Evolutionary conservation across 116 monocot species (phyloP), one percentile per base, ranked within the genome.

Genomic region (Papilionanthe hybrid): DNA sequence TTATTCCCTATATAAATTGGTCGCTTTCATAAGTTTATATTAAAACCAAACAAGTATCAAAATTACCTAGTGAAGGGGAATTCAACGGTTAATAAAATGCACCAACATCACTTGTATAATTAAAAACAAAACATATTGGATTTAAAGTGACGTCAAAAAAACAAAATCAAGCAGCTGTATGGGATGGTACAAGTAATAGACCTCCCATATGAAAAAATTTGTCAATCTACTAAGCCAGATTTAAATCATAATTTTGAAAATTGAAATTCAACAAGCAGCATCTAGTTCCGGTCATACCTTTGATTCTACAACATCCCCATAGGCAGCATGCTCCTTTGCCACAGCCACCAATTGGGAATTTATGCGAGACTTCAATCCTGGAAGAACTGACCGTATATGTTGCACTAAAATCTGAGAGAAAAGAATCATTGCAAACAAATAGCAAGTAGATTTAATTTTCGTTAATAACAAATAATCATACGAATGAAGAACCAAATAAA

Each of bases 271-370:
- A 73, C 22, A 19, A 5, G 49, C 8, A 78, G 30, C 47, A 76
- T 19, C 56, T 53, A 32, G 15, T 28, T 76, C 29, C 9, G 48
- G 19, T 30, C 7, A 82, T 78, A 99, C 99, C 94, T 95, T 95
- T 30, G 99, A 95, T 78, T 93, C 95, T 25, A 91, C 86, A 37
- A 93, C 88, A 82, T 93, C 95, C 81, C 99, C 99, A 86, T 93
- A 99, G 19, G 89, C 76, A 74, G 93, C 92, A 93, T 91, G 92
- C 74, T 99, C 99, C 75, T 99, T 99, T 68, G 95, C 95, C 45
- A 89, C 95, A 57, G 95, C 79, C 43, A 95, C 93, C 76, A 99
- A 84, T 53, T 93, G 95, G 72, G 86, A 85, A 85, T 92, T 99
- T 86, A 95, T 89, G 30, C 95, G 88, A 63, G 99, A 88, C 79